Evolutionary conservation across 768 basidiomycete species (phyloP).

Genomic region (Russula emetica): DNA sequence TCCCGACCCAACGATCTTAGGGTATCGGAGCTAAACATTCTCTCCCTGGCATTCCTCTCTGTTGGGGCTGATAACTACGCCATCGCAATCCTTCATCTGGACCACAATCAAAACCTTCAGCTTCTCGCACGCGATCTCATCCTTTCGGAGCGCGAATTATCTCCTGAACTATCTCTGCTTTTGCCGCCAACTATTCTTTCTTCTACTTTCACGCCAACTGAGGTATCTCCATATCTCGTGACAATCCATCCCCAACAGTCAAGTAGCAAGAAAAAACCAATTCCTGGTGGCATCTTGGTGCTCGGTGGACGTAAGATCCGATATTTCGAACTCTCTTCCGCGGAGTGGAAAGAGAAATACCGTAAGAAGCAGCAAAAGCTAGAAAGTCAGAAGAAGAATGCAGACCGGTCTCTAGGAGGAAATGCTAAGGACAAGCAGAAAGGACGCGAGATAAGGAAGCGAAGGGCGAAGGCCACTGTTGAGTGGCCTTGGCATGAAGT

Average conservation of each 20-base stretch:
- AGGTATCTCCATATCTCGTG: slow-evolving; percentile 30
- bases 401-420: slow-evolving; percentile 39
- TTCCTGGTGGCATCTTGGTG: slow-evolving; percentile 67
- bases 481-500: slow-evolving; percentile 78
- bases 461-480: slow-evolving; percentile 52
- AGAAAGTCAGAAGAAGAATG: slow-evolving; percentile 48
- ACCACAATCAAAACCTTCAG: slow-evolving; percentile 58
- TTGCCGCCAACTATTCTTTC: slow-evolving; percentile 54
- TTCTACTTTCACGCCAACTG: slow-evolving; percentile 38
- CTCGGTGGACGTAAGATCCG: slow-evolving; percentile 63
- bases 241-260: slow-evolving; percentile 38
- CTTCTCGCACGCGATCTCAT: slow-evolving; percentile 56
- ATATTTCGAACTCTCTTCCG: slow-evolving; percentile 54
- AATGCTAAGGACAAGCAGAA: slow-evolving; percentile 55
- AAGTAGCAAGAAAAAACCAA: slow-evolving; percentile 31
- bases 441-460: slow-evolving; percentile 49
- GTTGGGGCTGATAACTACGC: slow-evolving; percentile 42
- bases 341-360: slow-evolving; percentile 48
- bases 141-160: slow-evolving; percentile 48
- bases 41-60: slow-evolving; percentile 61
- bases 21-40: slow-evolving; percentile 61
- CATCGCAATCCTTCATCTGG: slow-evolving; percentile 64
- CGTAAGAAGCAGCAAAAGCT: slow-evolving; percentile 51
- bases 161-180: slow-evolving; percentile 42
- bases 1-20: slow-evolving; percentile 36